A percentile compares a stretch with the other conserved stretches of the same genome.
Evolutionary conservation across 768 basidiomycete species (phyloP).

Genomic region (Mycena rosella): DNA sequence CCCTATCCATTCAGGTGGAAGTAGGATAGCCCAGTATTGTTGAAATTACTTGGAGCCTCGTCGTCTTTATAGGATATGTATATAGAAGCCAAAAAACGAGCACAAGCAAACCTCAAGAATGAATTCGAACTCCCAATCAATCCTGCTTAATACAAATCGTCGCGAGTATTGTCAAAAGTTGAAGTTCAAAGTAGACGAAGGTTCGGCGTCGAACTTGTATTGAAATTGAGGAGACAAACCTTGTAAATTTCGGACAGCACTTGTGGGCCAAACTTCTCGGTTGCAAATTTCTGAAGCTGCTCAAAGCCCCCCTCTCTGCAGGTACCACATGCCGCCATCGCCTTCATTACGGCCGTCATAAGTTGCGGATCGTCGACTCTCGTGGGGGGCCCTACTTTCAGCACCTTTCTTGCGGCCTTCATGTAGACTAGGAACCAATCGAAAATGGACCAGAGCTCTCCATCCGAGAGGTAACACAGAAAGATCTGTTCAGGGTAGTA

Average conservation of each 20-base stretch:
- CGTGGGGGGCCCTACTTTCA: neutral
- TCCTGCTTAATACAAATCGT: no score
- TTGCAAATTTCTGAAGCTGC: neutral
- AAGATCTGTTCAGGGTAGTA: no score
- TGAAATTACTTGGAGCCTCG: no score
- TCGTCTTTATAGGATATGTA: no score
- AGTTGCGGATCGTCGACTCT: neutral
- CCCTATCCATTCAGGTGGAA: no score
- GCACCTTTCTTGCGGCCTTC: neutral
- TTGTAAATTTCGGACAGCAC: neutral
- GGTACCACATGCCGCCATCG: neutral
- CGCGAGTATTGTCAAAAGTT: no score
- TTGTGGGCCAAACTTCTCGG: neutral
- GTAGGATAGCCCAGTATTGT: no score
- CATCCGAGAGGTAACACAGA: neutral
- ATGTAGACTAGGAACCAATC: conserved; percentile 7
- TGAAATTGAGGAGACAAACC: neutral
- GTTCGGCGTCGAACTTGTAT: neutral
- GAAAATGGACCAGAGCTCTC: neutral
- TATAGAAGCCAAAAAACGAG: no score
- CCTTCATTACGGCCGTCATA: neutral
- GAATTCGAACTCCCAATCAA: no score
- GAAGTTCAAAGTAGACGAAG: neutral
- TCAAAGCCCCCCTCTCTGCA: neutral
- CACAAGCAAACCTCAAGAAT: no score